Base-by-base conservation (phyloP, 805 yeast genomes). In the Hanseniaspora jakobsenii region DNA sequence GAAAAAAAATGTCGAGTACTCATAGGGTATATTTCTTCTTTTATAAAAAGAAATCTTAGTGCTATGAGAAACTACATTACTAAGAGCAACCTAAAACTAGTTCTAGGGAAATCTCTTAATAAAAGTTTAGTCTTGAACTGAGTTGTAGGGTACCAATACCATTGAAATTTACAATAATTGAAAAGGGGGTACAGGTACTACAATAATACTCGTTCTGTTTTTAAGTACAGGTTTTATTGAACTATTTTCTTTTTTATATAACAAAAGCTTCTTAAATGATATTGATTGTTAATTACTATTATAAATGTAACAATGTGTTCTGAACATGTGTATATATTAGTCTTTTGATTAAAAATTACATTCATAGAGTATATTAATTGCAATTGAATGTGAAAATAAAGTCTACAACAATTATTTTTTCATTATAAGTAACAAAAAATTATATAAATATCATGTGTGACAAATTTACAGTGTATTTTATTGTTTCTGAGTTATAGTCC, bases 171-270 rank as follows among this genome's bases (percentile, higher is more conserved):
- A n/a, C n/a, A n/a, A n/a, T n/a, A n/a, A n/a, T n/a, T n/a, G n/a
- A n/a, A n/a, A 38, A 23, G 14, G 30, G 14, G 44, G 38, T 36
- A 45, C 29, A 31, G 36, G 48, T 45, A 45, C 48, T 45, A 45
- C 48, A 45, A 45, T 45, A 45, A 45, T 45, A 45, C 48, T 45
- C 48, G 48, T 45, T 45, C 48, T 45, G 48, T n/a, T 23, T 45
- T 45, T 45, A 38, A 45, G 43, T 45, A 45, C 48, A 19, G 48
- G 19, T 45, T 44, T 38, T 32, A 14, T 2, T 7, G n/a, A 12
- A 14, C 16, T 28, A 27, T 18, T 14, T 29, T 18, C n/a, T 23
- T 7, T 7, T 17, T 23, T 13, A 35, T 8, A 35, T 9, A 29
- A 29, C 8, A 29, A 29, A 29, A 13, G n/a, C n/a, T 12, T 9